These are phyloP conservation scores for Fagopyrum esculentum DNA, from an alignment of 148 eudicot species.

Conservation along the genomic window DNA sequence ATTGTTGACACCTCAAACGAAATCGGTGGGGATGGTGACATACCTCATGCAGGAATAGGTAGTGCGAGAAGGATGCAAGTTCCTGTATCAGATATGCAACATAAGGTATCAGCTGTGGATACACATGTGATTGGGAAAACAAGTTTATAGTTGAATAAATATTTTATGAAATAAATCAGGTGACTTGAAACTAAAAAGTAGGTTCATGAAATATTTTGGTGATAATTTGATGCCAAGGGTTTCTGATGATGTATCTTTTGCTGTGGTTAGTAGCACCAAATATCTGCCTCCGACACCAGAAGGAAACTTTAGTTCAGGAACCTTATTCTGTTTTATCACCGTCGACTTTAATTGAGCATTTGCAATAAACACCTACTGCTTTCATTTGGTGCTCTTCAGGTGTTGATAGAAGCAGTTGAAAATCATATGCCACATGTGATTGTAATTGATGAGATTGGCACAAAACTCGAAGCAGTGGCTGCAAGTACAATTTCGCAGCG, in stretches of 20 bases:
- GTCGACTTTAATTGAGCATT: not conserved
- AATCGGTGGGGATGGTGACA: conserved; percentile 99
- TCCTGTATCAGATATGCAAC: conserved; percentile 78
- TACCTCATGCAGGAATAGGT: conserved; percentile 96
- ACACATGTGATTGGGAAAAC: not conserved
- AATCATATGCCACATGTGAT: conserved; percentile 98
- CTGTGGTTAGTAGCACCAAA: conserved; percentile 2
- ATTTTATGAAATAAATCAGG: not conserved
- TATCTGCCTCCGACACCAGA: not conserved
- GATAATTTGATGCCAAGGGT: not conserved
- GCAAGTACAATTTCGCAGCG: conserved; percentile 98
- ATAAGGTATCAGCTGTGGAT: conserved; percentile 41
- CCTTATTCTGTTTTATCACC: not conserved
- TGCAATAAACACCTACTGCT: not conserved
- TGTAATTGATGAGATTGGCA: conserved; percentile 97
- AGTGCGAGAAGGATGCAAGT: conserved; percentile 97
- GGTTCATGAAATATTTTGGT: not conserved
- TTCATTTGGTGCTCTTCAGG: conserved; percentile 33
- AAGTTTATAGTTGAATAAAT: not conserved
- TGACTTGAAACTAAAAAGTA: not conserved
- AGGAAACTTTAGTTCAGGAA: not conserved
- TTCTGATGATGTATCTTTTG: not conserved
- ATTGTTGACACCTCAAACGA: conserved; percentile 99
- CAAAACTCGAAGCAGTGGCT: conserved; percentile 96
- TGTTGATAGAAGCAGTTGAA: conserved; percentile 94